A percentile compares a stretch with the other conserved stretches of the same genome.
These are phyloP conservation scores for Zymoseptoria crescenta DNA, from an alignment of 2,329 filamentous ascomycete genomes.

Conservation along the genomic window DNA sequence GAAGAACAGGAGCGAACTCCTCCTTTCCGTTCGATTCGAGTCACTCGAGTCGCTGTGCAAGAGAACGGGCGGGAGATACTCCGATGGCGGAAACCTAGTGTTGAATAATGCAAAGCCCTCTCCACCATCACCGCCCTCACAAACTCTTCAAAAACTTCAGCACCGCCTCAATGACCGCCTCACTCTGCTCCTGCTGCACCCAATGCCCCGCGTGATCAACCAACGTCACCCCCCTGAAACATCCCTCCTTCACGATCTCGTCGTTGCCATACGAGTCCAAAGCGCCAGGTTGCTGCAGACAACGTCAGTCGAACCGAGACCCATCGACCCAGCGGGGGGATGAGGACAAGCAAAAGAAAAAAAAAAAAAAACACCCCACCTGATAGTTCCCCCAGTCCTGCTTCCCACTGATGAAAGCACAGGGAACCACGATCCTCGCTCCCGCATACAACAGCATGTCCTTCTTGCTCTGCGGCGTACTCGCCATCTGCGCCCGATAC, in stretches of 20 bases:
- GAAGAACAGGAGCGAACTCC: neutral
- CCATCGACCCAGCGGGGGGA: too few species aligned
- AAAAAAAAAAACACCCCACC: too few species aligned
- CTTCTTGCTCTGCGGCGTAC: constrained; percentile 33
- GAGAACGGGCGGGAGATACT: too few species aligned
- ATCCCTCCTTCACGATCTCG: constrained; percentile 31
- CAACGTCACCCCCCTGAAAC: constrained; percentile 47
- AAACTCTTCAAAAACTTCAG: constrained; percentile 34
- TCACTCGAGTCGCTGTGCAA: too few species aligned
- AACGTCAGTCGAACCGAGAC: too few species aligned
- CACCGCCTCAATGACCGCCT: constrained; percentile 44
- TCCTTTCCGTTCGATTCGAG: too few species aligned
- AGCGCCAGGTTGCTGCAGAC: constrained; percentile 57
- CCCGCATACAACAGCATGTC: constrained; percentile 55
- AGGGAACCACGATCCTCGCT: constrained; percentile 53
- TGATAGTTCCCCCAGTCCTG: constrained; percentile 62
- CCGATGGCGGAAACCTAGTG: neutral
- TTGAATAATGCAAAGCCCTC: neutral
- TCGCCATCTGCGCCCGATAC: constrained; percentile 54
- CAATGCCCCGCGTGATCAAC: constrained; percentile 60
- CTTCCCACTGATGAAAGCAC: constrained; percentile 53
- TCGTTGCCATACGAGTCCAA: constrained; percentile 48
- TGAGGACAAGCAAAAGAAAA: too few species aligned
- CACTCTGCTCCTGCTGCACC: constrained; percentile 59
- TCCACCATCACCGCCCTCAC: neutral